Evolutionary conservation across 1,284 basidiomycete genomes (phyloP), one percentile per base, ranked within the genome.

Genomic region (Lentinula novae-zelandiae): DNA sequence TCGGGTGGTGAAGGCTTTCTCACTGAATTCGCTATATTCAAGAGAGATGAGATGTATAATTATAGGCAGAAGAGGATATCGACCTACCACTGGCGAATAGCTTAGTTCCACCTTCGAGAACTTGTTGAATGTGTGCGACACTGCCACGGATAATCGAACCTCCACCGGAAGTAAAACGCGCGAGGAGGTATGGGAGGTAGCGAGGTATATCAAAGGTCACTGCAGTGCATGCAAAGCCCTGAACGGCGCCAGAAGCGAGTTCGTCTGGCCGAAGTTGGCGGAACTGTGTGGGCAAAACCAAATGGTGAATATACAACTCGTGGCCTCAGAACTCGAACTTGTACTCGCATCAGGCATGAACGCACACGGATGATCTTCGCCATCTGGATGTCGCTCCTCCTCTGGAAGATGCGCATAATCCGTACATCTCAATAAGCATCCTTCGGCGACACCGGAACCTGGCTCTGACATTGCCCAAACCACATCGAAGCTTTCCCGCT

Each of bases 181-280:
- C 72, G 38, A 86, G 69, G 6, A 93, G 81, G 70, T 89, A 92
- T 33, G 82, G 77, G 60, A 92, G 75, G 68, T 93, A 93, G 7
- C 78, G 72, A 0, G 87, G 82, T 0, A 82, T 80, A 68, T 93
- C 86, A 90, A 91, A 0, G 1, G 62, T 63, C 15, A 63, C 55
- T 5, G 62, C 54, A 17, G 62, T 58, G 22, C 60, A 60, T 12
- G 56, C 39, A 17, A 60, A 52, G 6, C 62, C 62, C 17, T 63
- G 59, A 9, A 36, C 49, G 20, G 54, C 13, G n/a, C 50, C 40
- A 4, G 31, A 17, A 50, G 50, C 38, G 4, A 58, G 55, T 46
- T 57, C 58, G 9, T 51, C 42, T 22, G 33, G 9, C 1, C 7
- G 33, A 9, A 61, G 38, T 22, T 61, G 49, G 12, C 39, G 46